Conservation (phyloP, 2,329 filamentous ascomycete species). For the Sporothrix inflata region DNA sequence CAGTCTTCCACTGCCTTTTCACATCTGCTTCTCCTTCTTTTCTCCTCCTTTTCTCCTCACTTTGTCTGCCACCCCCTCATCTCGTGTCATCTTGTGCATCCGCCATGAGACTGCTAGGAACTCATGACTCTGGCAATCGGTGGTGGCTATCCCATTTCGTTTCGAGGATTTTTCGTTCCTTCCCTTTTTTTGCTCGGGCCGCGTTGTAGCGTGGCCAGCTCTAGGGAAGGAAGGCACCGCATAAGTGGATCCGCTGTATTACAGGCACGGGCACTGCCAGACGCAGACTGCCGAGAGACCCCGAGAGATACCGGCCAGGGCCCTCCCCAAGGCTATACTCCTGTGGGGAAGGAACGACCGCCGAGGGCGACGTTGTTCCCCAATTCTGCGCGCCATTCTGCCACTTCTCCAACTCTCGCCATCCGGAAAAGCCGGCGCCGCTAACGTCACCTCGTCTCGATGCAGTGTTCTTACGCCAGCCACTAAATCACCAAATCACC, state of each 20-base stretch:
- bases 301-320: neutral
- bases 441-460: neutral
- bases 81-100: neutral
- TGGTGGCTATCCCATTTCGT: neutral
- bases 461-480: too few species aligned
- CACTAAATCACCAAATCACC: too few species aligned
- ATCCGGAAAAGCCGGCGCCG: neutral
- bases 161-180: neutral
- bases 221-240: neutral
- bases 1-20: too few species aligned
- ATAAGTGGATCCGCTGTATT: neutral
- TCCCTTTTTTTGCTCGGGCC: slow-evolving; percentile 3
- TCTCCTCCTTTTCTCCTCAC: neutral
- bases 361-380: neutral
- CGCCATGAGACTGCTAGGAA: neutral
- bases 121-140: neutral
- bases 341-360: neutral
- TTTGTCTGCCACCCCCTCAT: neutral
- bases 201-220: neutral
- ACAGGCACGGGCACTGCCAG: neutral
- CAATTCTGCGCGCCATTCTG: neutral
- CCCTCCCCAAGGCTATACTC: neutral
- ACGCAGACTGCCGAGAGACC: slow-evolving; percentile 2
- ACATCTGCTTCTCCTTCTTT: neutral
- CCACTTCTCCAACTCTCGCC: neutral